phyloP scores from a whole-genome alignment of 371 early-diverging fungal species.

The Rhizopus sp. region DNA sequence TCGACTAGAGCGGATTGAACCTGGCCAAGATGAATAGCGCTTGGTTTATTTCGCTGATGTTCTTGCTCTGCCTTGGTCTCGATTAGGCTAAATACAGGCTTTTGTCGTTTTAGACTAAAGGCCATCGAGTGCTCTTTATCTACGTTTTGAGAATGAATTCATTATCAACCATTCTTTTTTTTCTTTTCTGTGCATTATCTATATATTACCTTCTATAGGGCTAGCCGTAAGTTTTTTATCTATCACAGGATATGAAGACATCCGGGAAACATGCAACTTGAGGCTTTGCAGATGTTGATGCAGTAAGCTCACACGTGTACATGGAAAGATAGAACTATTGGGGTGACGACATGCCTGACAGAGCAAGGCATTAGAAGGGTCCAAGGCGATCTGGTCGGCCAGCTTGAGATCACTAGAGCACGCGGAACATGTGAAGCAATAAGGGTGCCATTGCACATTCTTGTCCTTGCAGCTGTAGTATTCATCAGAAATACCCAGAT shows the following conservation, averaged over 20 bases:
- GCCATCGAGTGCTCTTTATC: too few relatives aligned
- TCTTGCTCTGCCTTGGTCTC: neutral
- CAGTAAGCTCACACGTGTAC: conserved; percentile 2
- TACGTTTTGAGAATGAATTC: too few relatives aligned
- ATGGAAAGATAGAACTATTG: neutral
- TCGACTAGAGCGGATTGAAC: conserved; percentile 1
- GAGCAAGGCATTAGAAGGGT: neutral
- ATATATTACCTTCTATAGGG: too few relatives aligned
- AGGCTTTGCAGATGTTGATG: conserved; percentile 1
- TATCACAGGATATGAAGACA: neutral
- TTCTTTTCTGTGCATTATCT: too few relatives aligned
- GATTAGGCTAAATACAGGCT: conserved; percentile 6
- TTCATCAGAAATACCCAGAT: neutral
- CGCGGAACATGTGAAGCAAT: conserved; percentile 70
- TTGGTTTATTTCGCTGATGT: neutral
- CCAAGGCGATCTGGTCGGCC: neutral
- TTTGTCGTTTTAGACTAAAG: conserved; percentile 7
- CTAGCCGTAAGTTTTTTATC: too few relatives aligned
- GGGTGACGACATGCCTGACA: neutral
- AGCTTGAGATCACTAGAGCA: conserved; percentile 38
- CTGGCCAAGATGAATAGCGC: conserved; percentile 12
- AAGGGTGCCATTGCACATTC: conserved; percentile 65
- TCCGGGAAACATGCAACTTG: neutral
- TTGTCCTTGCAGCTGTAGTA: neutral
- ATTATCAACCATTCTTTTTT: too few relatives aligned